Percentiles rank a stretch among this genome's conserved stretches.
Evolutionary conservation across 1,139 yeast species (phyloP).

Genomic region (Nakaseomyces sp.): DNA sequence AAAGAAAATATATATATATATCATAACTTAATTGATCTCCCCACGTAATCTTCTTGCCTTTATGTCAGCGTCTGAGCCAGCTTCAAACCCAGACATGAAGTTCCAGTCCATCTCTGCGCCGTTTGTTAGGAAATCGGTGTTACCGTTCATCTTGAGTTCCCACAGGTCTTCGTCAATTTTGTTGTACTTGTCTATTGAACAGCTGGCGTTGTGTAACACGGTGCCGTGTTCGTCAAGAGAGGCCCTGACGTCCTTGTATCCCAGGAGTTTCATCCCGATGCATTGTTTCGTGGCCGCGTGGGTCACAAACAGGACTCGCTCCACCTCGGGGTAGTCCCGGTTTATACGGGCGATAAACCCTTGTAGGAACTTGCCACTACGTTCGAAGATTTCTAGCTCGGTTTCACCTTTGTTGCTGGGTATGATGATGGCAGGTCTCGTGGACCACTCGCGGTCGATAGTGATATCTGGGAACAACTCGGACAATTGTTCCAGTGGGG

Average conservation of each 20-base stretch:
- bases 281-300: conserved; percentile 85
- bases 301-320: conserved; percentile 53
- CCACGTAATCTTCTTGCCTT: conserved; percentile 34
- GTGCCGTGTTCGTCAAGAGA: conserved; percentile 42
- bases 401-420: conserved; percentile 64
- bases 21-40: background rate
- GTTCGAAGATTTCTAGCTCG: conserved; percentile 48
- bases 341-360: conserved; percentile 47
- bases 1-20: background rate
- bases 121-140: conserved; percentile 49
- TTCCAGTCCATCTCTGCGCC: conserved; percentile 94
- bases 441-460: conserved; percentile 36
- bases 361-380: conserved; percentile 45
- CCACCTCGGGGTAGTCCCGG: conserved; percentile 43
- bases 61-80: conserved; percentile 66
- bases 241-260: conserved; percentile 40
- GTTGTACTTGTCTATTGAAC: conserved; percentile 51
- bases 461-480: conserved; percentile 43
- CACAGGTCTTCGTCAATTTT: too few species aligned
- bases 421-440: conserved; percentile 37
- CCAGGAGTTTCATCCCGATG: conserved; percentile 58
- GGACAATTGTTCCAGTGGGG: conserved; percentile 40
- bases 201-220: conserved; percentile 45
- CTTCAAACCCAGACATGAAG: conserved; percentile 51
- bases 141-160: conserved; percentile 55